These are phyloP conservation scores for Sporothrix brunneoviolacea DNA, from an alignment of 2,329 filamentous ascomycete species.

Conservation along the genomic window DNA sequence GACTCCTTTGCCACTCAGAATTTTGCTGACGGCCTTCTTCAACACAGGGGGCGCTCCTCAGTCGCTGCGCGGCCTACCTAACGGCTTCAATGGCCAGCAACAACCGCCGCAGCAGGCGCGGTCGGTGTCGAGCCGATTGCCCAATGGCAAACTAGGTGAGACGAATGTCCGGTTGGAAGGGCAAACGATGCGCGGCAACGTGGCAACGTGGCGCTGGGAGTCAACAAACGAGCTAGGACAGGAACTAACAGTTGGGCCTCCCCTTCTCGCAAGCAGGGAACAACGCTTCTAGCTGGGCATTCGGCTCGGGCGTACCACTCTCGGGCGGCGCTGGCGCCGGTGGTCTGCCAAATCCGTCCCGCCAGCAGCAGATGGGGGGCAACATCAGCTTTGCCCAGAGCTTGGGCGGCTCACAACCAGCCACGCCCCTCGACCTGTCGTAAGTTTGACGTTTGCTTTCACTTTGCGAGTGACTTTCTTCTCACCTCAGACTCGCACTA, in stretches of 20 bases:
- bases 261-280: slow-evolving; percentile 34
- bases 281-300: slow-evolving; percentile 54
- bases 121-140: slow-evolving; percentile 52
- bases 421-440: slow-evolving; percentile 58
- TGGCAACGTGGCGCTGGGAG: no score
- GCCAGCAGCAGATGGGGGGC: slow-evolving; percentile 44
- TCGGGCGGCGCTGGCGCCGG: slow-evolving; percentile 40
- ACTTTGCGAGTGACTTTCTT: slow-evolving; percentile 1
- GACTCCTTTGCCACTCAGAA: background rate
- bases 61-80: slow-evolving; percentile 55
- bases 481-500: background rate
- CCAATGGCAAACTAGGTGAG: slow-evolving; percentile 59
- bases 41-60: slow-evolving; percentile 52
- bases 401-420: slow-evolving; percentile 55
- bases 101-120: slow-evolving; percentile 43
- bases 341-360: slow-evolving; percentile 39
- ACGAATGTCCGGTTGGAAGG: background rate
- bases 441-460: slow-evolving; percentile 36
- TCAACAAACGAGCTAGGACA: background rate
- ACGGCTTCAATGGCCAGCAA: slow-evolving; percentile 53
- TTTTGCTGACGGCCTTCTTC: background rate
- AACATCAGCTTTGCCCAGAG: slow-evolving; percentile 62
- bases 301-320: slow-evolving; percentile 57
- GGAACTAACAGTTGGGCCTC: background rate
- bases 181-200: no score